Evolutionary conservation across 139 green algal species (phyloP).

Genomic region (Chlamydomonas applanata): DNA sequence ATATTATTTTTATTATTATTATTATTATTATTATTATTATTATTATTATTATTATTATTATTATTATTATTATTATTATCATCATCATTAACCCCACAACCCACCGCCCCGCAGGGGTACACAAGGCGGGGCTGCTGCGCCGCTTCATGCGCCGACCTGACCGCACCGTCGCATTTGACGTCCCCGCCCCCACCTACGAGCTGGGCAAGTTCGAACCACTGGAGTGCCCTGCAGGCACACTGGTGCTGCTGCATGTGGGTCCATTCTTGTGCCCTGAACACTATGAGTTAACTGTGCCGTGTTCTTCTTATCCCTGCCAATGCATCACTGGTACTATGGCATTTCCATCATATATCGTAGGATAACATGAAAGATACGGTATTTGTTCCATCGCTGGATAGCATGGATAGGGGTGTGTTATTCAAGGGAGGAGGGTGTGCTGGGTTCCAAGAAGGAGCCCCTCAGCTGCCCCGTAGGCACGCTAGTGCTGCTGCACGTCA

Average conservation of each 20-base stretch:
- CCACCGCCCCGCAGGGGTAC: conserved; percentile 23
- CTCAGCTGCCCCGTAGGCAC: conserved; percentile 75
- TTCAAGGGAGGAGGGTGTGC: too few species aligned
- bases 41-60: too few species aligned
- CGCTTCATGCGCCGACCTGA: conserved; percentile 40
- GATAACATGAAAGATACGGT: too few species aligned
- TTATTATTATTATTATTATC: too few species aligned
- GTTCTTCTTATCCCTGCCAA: neutral
- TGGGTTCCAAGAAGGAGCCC: conserved; percentile 66
- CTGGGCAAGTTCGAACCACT: conserved; percentile 69
- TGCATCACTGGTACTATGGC: neutral
- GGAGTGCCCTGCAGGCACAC: conserved; percentile 69
- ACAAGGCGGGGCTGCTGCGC: conserved; percentile 48
- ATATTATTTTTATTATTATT: too few species aligned
- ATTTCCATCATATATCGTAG: too few species aligned
- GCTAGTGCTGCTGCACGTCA: conserved; percentile 89
- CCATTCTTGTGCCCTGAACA: neutral
- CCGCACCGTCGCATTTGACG: conserved; percentile 46
- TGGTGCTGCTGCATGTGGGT: conserved; percentile 85
- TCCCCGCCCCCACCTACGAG: conserved; percentile 40
- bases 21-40: too few species aligned
- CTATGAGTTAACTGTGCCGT: conserved; percentile 1
- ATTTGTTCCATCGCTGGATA: too few species aligned
- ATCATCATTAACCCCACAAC: too few species aligned
- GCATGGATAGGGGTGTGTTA: too few species aligned